These are phyloP conservation scores for Magnusiomyces tetraspermus DNA, from an alignment of 1,139 yeast species.

Conservation along the genomic window DNA sequence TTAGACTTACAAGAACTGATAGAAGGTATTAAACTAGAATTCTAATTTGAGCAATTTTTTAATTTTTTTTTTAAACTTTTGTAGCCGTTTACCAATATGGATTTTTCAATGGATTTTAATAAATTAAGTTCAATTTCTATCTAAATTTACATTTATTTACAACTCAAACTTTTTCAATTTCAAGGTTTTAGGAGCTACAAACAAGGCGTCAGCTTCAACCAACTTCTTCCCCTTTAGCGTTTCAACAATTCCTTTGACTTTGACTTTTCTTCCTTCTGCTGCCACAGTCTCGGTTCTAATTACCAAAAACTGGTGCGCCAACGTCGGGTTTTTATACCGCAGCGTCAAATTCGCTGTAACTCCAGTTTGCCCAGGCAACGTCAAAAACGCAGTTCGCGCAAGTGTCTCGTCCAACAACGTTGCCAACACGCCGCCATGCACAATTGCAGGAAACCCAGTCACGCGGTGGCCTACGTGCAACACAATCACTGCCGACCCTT, in stretches of 20 bases:
- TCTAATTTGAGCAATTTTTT: neutral
- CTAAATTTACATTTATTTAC: no score
- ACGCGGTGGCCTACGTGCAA: conserved; percentile 71
- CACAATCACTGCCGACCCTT: conserved; percentile 52
- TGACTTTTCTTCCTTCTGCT: conserved; percentile 27
- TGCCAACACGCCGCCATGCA: conserved; percentile 87
- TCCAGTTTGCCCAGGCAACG: conserved; percentile 24
- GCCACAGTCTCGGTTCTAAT: conserved; percentile 43
- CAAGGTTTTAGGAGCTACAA: conserved; percentile 21
- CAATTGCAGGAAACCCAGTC: conserved; percentile 79
- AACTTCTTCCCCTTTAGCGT: conserved; percentile 35
- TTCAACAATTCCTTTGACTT: conserved; percentile 38
- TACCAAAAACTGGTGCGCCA: conserved; percentile 70
- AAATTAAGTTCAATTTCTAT: no score
- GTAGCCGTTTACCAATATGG: no score
- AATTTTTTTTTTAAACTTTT: no score
- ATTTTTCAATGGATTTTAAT: no score
- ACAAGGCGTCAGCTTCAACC: conserved; percentile 25
- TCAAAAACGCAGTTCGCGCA: conserved; percentile 47
- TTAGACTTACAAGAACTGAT: neutral
- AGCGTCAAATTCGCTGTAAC: conserved; percentile 44
- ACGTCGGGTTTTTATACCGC: conserved; percentile 61
- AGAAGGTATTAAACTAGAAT: neutral
- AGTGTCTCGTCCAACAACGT: conserved; percentile 70
- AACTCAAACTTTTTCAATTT: conserved; percentile 10